phyloP scores from a whole-genome alignment of 768 basidiomycete species.

The Suillus ampliporus region DNA sequence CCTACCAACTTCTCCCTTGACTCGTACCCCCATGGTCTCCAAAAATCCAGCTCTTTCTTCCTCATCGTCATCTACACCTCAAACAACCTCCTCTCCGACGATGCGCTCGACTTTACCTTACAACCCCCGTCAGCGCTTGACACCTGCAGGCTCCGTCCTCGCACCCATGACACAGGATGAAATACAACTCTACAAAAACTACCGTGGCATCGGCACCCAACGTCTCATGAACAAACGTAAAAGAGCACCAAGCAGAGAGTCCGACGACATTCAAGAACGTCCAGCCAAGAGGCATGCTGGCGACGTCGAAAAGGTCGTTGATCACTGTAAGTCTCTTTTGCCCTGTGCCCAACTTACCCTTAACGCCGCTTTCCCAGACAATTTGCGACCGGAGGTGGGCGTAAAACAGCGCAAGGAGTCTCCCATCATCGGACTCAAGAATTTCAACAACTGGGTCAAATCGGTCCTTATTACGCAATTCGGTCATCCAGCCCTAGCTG shows the following conservation, averaged over 20 bases:
- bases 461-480: slow-evolving; percentile 94
- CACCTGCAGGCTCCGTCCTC: slow-evolving; percentile 66
- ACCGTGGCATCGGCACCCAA: slow-evolving; percentile 59
- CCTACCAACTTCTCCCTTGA: slow-evolving; percentile 35
- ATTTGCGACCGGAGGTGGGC: slow-evolving; percentile 91
- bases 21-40: slow-evolving; percentile 31
- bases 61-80: slow-evolving; percentile 41
- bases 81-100: slow-evolving; percentile 39
- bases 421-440: slow-evolving; percentile 95
- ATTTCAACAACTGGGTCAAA: slow-evolving; percentile 99
- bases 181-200: slow-evolving; percentile 61
- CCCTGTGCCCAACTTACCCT: slow-evolving; percentile 11
- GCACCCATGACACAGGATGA: slow-evolving; percentile 68
- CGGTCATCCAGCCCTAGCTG: slow-evolving; percentile 70
- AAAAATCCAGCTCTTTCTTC: slow-evolving; percentile 41
- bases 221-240: slow-evolving; percentile 59
- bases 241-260: slow-evolving; percentile 46
- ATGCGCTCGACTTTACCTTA: slow-evolving; percentile 56
- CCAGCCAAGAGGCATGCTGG: slow-evolving; percentile 60
- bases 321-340: slow-evolving; percentile 69
- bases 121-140: slow-evolving; percentile 63
- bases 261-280: slow-evolving; percentile 45
- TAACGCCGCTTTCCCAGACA: slow-evolving; percentile 60
- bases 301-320: slow-evolving; percentile 75
- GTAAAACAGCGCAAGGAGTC: slow-evolving; percentile 83